A percentile compares a stretch with the other conserved stretches of the same genome.
These are phyloP conservation scores for Phytopythium chamaehyphon DNA, from an alignment of 352 stramenopile species.

Conservation along the genomic window DNA sequence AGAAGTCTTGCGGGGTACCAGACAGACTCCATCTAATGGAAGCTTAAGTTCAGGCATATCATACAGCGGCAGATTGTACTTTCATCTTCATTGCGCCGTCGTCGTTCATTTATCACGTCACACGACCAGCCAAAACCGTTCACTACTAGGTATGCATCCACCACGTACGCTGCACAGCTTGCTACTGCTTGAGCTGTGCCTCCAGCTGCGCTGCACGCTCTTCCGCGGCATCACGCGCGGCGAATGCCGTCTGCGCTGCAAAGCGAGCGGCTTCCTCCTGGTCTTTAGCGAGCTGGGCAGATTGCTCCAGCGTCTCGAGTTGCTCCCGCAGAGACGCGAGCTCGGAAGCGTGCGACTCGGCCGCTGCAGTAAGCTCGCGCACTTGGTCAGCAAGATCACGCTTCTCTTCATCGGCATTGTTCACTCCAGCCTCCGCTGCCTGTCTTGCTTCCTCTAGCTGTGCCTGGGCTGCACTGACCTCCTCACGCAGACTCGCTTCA, in stretches of 20 bases:
- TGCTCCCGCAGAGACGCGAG: constrained; percentile 31
- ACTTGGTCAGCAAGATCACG: constrained; percentile 22
- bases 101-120: no score
- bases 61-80: no score
- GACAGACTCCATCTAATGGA: constrained; percentile 82
- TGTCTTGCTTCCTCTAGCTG: constrained; percentile 19
- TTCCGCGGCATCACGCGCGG: constrained; percentile 57
- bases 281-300: constrained; percentile 48
- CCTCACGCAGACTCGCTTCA: constrained; percentile 17
- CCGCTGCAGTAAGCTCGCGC: constrained; percentile 18
- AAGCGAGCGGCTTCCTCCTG: constrained; percentile 69
- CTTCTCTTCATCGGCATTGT: constrained; percentile 14
- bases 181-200: constrained; percentile 26
- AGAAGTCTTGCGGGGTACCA: constrained; percentile 76
- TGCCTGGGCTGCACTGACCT: constrained; percentile 13
- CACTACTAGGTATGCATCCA: no score
- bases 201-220: constrained; percentile 38
- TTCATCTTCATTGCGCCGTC: no score
- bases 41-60: no score
- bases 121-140: no score
- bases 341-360: constrained; percentile 25
- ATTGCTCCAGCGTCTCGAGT: constrained; percentile 37
- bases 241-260: constrained; percentile 64
- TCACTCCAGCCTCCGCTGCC: constrained; percentile 6
- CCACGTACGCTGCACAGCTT: no score